Evolutionary conservation across 176 grass and related monocot genomes (phyloP), one percentile per base, ranked within the genome.

Genomic region (Paspalum vaginatum): DNA sequence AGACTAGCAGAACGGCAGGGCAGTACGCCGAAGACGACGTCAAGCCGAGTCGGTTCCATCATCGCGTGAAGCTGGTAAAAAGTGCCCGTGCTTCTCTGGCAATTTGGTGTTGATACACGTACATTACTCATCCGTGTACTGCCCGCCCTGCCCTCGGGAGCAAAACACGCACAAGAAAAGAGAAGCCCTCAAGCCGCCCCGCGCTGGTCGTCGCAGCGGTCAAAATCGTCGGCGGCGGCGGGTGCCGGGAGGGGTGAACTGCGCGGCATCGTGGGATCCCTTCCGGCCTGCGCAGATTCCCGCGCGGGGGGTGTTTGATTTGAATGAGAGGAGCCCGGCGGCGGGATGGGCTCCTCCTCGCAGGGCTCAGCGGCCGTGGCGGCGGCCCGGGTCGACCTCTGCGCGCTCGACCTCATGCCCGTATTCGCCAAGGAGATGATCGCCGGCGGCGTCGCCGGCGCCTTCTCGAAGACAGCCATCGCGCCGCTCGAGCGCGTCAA

Each of bases 401-500:
- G 85, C 75, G 62, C 68, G 62, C 78, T 98, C 76, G 95, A 98
- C 85, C 53, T 87, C 6, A 53, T 98, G 53, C 95, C 95, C 52
- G 88, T 94, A 15, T 98, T 94, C 69, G 92, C 91, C 51, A 98
- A 94, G 78, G 95, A 98, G 75, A 84, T 97, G 75, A 75, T 97
- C 9, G 91, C 95, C 52, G 95, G 95, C 21, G 95, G 95, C 32
- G 89, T 91, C 13, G 95, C 95, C 20, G 95, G 95, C 5, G 95
- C 91, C 16, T 92, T 97, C 83, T 94, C 95, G 42, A 97, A 97
- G 75, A 97, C 95, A 4, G 87, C 95, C 41, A 93, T 97, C 40
- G 95, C 95, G 76, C 95, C 95, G 22, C 75, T 98, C 68, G 95
- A 98, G 82, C 95, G 95, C 17, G 74, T 98, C 65, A 98, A 98